Conservation (phyloP, 306 rosid genomes). For the Coriaria nepalensis region DNA sequence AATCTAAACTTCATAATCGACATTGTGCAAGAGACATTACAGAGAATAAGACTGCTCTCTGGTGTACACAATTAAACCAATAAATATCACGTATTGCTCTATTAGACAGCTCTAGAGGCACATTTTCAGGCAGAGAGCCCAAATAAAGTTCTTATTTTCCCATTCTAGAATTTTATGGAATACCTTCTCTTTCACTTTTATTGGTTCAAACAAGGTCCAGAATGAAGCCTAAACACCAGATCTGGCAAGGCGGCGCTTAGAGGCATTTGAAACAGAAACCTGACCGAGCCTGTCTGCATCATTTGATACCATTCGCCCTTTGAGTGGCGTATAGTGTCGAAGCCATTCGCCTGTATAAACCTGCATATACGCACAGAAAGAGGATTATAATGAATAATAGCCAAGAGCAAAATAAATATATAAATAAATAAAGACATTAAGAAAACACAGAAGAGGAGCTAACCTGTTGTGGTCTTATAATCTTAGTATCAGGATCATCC, state of each 20-base stretch:
- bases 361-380: slow-evolving; percentile 23
- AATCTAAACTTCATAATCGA: neutral
- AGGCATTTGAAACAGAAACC: slow-evolving; percentile 69
- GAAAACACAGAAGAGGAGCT: slow-evolving; percentile 10
- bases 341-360: slow-evolving; percentile 78
- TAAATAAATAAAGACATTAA: slow-evolving; percentile 2
- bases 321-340: slow-evolving; percentile 45
- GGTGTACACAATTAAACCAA: too few species aligned
- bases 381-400: neutral
- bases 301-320: slow-evolving; percentile 27
- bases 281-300: slow-evolving; percentile 55
- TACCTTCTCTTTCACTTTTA: too few species aligned
- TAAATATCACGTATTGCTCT: too few species aligned
- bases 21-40: too few species aligned
- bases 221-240: slow-evolving; percentile 30
- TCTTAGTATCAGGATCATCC: slow-evolving; percentile 86
- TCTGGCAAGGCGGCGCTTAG: slow-evolving; percentile 65
- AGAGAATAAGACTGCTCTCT: too few species aligned
- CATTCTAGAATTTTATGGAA: too few species aligned
- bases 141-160: too few species aligned
- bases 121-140: too few species aligned
- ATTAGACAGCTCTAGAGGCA: too few species aligned
- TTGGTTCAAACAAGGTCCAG: too few species aligned
- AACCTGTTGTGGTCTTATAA: slow-evolving; percentile 90
- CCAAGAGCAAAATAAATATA: slow-evolving; percentile 4